Evolutionary conservation across 306 rosid species (phyloP).

Genomic region (Hylodesmum podocarpum): DNA sequence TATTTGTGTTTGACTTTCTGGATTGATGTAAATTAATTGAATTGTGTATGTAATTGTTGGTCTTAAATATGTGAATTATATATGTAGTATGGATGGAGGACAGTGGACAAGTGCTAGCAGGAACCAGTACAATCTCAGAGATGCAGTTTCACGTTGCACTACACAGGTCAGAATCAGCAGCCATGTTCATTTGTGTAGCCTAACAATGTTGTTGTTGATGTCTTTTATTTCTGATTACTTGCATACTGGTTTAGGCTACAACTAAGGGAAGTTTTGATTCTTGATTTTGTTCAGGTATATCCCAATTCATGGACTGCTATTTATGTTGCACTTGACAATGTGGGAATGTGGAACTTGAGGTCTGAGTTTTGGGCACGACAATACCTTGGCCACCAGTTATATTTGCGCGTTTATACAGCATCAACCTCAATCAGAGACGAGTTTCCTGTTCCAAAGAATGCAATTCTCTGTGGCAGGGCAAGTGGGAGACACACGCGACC

Average conservation of each 20-base stretch:
- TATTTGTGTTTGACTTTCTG: neutral
- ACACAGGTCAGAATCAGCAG: conserved; percentile 56
- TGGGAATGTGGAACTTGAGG: conserved; percentile 99
- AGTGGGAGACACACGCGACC: conserved; percentile 86
- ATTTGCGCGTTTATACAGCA: conserved; percentile 75
- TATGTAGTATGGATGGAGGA: conserved; percentile 95
- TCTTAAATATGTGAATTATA: neutral
- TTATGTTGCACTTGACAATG: conserved; percentile 83
- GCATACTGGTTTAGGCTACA: neutral
- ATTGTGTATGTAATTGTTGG: neutral
- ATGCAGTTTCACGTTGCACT: conserved; percentile 90
- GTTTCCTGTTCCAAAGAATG: conserved; percentile 90
- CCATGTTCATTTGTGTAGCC: neutral
- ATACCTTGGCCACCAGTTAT: conserved; percentile 86
- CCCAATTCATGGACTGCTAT: conserved; percentile 96
- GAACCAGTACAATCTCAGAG: conserved; percentile 78
- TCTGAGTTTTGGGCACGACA: conserved; percentile 94
- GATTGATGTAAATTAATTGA: neutral
- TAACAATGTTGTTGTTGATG: neutral
- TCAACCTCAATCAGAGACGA: conserved; percentile 88
- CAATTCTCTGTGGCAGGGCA: conserved; percentile 84
- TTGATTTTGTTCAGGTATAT: conserved; percentile 63
- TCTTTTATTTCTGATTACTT: neutral
- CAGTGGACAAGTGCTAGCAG: conserved; percentile 71
- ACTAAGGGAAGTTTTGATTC: neutral